These are phyloP conservation scores for Escovopsis sp. DNA, from an alignment of 2,329 filamentous ascomycete genomes.

Conservation along the genomic window DNA sequence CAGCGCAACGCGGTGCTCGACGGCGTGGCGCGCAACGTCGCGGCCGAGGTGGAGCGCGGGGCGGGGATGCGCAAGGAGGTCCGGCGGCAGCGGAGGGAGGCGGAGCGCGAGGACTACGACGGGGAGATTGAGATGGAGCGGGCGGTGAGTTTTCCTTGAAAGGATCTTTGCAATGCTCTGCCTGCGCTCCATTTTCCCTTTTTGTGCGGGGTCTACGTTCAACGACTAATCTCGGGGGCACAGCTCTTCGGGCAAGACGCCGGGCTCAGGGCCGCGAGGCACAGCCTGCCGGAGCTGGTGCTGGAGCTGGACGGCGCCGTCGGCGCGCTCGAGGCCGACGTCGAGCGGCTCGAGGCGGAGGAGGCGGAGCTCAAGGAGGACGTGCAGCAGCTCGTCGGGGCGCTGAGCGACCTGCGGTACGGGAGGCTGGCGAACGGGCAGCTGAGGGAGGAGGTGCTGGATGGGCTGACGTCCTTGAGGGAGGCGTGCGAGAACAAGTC, in stretches of 20 bases:
- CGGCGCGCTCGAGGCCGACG: constrained; percentile 50
- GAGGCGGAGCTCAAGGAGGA: constrained; percentile 43
- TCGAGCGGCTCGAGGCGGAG: constrained; percentile 50
- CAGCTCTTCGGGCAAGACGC: constrained; percentile 43
- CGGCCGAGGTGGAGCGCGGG: constrained; percentile 47
- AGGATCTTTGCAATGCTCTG: neutral
- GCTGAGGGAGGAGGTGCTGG: constrained; percentile 50
- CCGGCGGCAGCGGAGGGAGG: constrained; percentile 34
- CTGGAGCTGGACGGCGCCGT: constrained; percentile 55
- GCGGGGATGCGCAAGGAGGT: constrained; percentile 43
- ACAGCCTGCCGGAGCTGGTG: constrained; percentile 50
- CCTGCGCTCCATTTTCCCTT: neutral
- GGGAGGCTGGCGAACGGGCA: constrained; percentile 55
- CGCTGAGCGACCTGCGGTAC: constrained; percentile 70
- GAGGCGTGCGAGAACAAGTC: constrained; percentile 41
- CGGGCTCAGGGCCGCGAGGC: constrained; percentile 32
- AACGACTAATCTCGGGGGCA: neutral
- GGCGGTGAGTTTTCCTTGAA: constrained; percentile 27
- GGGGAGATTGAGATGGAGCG: constrained; percentile 50
- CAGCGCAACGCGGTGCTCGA: constrained; percentile 58
- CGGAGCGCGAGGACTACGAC: constrained; percentile 41
- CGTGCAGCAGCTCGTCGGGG: constrained; percentile 52
- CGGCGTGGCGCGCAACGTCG: constrained; percentile 48
- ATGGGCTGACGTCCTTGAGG: constrained; percentile 43
- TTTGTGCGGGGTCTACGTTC: neutral